These are phyloP conservation scores for Penicillium sp. DNA, from an alignment of 2,329 filamentous ascomycete genomes.

Conservation along the genomic window DNA sequence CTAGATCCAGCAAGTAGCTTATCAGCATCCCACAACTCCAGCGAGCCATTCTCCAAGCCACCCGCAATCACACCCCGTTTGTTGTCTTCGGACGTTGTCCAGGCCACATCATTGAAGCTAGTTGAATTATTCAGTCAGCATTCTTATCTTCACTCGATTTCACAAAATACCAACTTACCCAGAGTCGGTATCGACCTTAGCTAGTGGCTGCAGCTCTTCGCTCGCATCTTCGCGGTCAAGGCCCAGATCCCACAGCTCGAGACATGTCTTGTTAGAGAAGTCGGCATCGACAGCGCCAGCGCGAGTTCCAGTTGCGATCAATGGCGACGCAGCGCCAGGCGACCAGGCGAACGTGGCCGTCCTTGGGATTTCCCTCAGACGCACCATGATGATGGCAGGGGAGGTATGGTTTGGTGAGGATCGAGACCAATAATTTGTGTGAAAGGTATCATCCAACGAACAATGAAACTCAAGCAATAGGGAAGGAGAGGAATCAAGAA, in stretches of 20 bases:
- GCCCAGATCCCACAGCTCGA: slow-evolving; percentile 93
- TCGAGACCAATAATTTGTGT: slow-evolving; percentile 16
- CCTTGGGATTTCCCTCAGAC: slow-evolving; percentile 91
- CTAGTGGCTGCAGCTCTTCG: slow-evolving; percentile 80
- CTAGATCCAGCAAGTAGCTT: slow-evolving; percentile 56
- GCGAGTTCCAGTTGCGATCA: slow-evolving; percentile 89
- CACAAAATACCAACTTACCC: slow-evolving; percentile 57
- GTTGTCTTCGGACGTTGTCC: slow-evolving; percentile 77
- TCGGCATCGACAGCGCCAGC: slow-evolving; percentile 94
- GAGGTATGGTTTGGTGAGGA: slow-evolving; percentile 23
- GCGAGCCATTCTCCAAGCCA: slow-evolving; percentile 87
- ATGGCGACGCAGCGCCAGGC: slow-evolving; percentile 70
- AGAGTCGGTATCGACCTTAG: slow-evolving; percentile 81
- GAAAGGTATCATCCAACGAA: slow-evolving; percentile 19
- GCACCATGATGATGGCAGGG: slow-evolving; percentile 68
- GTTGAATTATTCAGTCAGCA: slow-evolving; percentile 23
- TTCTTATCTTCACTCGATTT: not conserved
- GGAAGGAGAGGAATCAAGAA: slow-evolving; percentile 16
- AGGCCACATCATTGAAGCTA: slow-evolving; percentile 96
- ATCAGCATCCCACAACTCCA: slow-evolving; percentile 90
- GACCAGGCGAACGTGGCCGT: slow-evolving; percentile 98
- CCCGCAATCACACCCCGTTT: slow-evolving; percentile 89
- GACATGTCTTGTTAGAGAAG: slow-evolving; percentile 94
- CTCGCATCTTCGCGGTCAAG: slow-evolving; percentile 73
- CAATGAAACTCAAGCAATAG: slow-evolving; percentile 10